A percentile compares a stretch with the other conserved stretches of the same genome.
These are phyloP conservation scores for Hirschfeldia incana DNA, from an alignment of 345 rosid species.

Conservation along the genomic window DNA sequence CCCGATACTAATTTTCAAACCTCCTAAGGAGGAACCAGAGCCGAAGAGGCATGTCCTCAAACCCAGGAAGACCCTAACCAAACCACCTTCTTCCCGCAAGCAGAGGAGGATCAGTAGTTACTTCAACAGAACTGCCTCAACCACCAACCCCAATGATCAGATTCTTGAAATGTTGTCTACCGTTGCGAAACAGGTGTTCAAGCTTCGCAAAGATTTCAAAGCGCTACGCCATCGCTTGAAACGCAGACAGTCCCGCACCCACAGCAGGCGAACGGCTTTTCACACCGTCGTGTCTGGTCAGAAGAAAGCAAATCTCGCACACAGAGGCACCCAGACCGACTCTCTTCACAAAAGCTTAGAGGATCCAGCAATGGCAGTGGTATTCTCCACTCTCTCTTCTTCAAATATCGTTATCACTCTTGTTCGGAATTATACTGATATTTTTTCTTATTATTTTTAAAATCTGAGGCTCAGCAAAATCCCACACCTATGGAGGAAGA, in stretches of 20 bases:
- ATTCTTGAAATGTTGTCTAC: not conserved
- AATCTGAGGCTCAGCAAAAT: too few relatives aligned
- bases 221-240: not conserved
- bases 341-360: too few relatives aligned
- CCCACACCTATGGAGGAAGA: too few relatives aligned
- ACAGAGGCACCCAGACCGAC: too few relatives aligned
- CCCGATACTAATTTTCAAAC: not conserved
- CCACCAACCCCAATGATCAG: not conserved
- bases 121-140: not conserved
- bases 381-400: too few relatives aligned
- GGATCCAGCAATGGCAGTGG: too few relatives aligned
- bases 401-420: too few relatives aligned
- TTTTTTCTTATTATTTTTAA: too few relatives aligned
- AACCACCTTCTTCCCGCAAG: not conserved
- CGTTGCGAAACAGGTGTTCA: not conserved
- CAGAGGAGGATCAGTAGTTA: not conserved
- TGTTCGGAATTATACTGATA: too few relatives aligned
- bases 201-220: not conserved
- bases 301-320: not conserved
- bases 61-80: not conserved
- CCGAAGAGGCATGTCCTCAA: not conserved
- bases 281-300: not conserved
- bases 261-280: not conserved
- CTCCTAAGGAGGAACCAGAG: not conserved
- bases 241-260: not conserved